A percentile compares a stretch with the other conserved stretches of the same genome.
Conservation (phyloP, 2,329 filamentous ascomycete genomes). For the Beauveria rudraprayagi region DNA sequence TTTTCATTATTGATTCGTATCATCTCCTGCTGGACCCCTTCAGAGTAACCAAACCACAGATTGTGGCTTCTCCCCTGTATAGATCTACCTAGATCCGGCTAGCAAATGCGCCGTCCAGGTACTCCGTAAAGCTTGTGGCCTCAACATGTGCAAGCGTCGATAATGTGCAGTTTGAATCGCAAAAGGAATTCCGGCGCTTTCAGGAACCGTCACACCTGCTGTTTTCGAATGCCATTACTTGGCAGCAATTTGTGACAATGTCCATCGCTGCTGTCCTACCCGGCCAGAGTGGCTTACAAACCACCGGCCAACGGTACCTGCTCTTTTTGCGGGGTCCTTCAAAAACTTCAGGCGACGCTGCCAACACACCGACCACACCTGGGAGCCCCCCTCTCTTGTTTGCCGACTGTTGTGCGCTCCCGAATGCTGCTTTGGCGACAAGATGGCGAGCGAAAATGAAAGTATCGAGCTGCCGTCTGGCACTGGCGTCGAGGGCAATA, state of each 20-base stretch:
- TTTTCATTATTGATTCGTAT: neutral
- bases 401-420: neutral
- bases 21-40: neutral
- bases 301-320: neutral
- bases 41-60: too few relatives aligned
- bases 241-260: neutral
- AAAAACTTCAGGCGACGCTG: slow-evolving; percentile 9
- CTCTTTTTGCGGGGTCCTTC: slow-evolving; percentile 13
- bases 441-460: slow-evolving; percentile 2
- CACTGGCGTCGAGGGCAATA: slow-evolving; percentile 14
- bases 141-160: too few relatives aligned
- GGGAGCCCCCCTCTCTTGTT: neutral
- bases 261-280: neutral
- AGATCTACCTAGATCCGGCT: neutral
- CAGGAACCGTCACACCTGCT: too few relatives aligned
- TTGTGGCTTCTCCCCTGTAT: too few relatives aligned
- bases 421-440: neutral
- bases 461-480: slow-evolving; percentile 12
- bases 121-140: too few relatives aligned
- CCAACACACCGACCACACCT: slow-evolving; percentile 1
- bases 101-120: neutral
- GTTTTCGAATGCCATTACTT: neutral
- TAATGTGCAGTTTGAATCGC: too few relatives aligned
- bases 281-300: neutral
- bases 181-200: too few relatives aligned